Percentiles rank a stretch among this genome's conserved stretches.
phyloP scores from a whole-genome alignment of 129 eudicot genomes.

The Cynara cardunculus region DNA sequence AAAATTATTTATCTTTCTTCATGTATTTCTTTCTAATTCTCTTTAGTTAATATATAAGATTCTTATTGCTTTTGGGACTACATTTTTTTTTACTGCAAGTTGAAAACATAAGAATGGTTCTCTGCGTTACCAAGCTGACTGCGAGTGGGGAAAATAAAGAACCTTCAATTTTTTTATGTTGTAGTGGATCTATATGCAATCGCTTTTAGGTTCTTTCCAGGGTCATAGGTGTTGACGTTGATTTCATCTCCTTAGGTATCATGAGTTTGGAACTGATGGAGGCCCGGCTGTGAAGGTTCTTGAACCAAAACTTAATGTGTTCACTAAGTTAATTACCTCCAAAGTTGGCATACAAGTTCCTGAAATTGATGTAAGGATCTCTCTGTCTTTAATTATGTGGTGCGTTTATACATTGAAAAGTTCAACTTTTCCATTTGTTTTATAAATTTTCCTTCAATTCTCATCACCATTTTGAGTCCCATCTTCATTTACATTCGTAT shows the following conservation, averaged over 20 bases:
- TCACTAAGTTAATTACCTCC: constrained; percentile 23
- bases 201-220: neutral
- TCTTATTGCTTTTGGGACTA: neutral
- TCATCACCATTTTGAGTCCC: neutral
- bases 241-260: constrained; percentile 28
- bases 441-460: neutral
- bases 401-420: neutral
- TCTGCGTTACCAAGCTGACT: neutral
- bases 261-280: constrained; percentile 39
- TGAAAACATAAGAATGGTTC: neutral
- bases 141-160: neutral
- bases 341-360: constrained; percentile 33
- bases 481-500: constrained; percentile 1
- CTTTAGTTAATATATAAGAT: neutral
- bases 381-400: constrained; percentile 1
- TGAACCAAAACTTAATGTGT: constrained; percentile 36
- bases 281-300: constrained; percentile 33
- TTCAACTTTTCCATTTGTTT: neutral
- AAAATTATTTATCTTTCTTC: neutral
- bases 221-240: constrained; percentile 11
- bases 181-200: constrained; percentile 16
- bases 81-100: neutral
- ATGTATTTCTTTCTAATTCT: neutral
- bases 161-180: neutral
- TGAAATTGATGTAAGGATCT: constrained; percentile 32